Evolutionary conservation across 768 basidiomycete species (phyloP).

Genomic region (Trametes elegans): DNA sequence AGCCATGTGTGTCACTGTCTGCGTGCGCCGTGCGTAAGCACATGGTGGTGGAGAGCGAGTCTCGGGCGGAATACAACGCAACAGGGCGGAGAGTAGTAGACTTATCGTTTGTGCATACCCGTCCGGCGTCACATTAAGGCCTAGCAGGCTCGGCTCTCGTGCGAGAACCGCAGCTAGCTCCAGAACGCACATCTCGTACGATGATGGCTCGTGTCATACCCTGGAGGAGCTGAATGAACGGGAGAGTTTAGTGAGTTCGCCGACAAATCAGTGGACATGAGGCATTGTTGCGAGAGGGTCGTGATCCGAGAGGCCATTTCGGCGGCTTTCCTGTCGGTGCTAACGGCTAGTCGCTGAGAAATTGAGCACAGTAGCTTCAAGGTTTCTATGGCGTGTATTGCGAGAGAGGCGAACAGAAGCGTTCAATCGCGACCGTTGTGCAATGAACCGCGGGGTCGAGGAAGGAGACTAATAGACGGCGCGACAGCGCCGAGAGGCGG

Average conservation of each 20-base stretch:
- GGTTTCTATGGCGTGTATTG: too few relatives aligned
- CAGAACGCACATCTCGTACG: background rate
- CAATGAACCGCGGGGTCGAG: too few relatives aligned
- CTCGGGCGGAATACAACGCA: slow-evolving; percentile 4
- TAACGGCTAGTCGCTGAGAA: too few relatives aligned
- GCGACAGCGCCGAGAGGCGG: too few relatives aligned
- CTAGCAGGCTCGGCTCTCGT: background rate
- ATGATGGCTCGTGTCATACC: background rate
- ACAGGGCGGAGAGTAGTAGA: background rate
- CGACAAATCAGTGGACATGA: too few relatives aligned
- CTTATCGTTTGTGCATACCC: background rate
- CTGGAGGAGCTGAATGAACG: background rate
- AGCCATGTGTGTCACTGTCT: slow-evolving; percentile 9
- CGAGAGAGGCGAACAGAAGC: too few relatives aligned
- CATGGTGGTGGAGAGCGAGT: slow-evolving; percentile 1
- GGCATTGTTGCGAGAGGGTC: too few relatives aligned
- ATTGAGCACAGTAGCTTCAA: too few relatives aligned
- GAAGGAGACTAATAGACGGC: too few relatives aligned
- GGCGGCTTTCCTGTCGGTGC: too few relatives aligned
- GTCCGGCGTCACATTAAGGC: background rate
- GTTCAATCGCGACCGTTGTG: too few relatives aligned
- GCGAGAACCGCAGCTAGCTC: slow-evolving; percentile 3
- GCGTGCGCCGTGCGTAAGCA: background rate
- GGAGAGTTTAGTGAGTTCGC: background rate
- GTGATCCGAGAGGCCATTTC: too few relatives aligned